phyloP scores from a whole-genome alignment of 108 stramenopile species.

The Fistulifera solaris region DNA sequence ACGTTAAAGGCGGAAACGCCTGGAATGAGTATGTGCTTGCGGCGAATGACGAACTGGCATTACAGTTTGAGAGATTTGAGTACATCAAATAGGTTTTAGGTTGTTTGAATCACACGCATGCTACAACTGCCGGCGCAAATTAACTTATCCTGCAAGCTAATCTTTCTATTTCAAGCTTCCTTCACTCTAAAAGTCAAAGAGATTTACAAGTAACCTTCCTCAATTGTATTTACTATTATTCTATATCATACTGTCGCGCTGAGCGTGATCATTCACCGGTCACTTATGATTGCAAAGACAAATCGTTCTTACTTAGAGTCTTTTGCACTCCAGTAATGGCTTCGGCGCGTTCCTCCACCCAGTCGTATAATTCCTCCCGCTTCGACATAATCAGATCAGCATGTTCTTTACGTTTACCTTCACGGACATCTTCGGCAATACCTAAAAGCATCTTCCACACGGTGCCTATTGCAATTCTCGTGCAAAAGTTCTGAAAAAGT shows the following conservation, averaged over 20 bases:
- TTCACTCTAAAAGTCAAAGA: no score
- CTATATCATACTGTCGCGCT: no score
- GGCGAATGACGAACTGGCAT: slow-evolving; percentile 69
- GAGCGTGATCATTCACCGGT: no score
- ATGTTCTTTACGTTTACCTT: slow-evolving; percentile 44
- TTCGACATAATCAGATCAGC: slow-evolving; percentile 15
- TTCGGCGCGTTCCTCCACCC: slow-evolving; percentile 31
- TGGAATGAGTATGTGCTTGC: slow-evolving; percentile 57
- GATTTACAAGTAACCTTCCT: no score
- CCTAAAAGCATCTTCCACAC: slow-evolving; percentile 54
- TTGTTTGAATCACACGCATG: no score
- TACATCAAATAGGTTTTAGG: slow-evolving; percentile 22
- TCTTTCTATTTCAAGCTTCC: no score
- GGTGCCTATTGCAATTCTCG: slow-evolving; percentile 37
- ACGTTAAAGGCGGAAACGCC: slow-evolving; percentile 64
- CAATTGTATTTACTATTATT: no score
- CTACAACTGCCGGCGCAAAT: no score
- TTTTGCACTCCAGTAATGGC: slow-evolving; percentile 10
- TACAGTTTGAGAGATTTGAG: slow-evolving; percentile 47
- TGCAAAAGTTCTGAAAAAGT: slow-evolving; percentile 56
- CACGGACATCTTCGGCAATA: slow-evolving; percentile 62
- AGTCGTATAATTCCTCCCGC: slow-evolving; percentile 50
- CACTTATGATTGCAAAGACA: no score
- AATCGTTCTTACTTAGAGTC: neutral
- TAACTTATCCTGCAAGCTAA: no score